phyloP scores from a whole-genome alignment of 257 asterid species.

The Ajuga chamaepitys region DNA sequence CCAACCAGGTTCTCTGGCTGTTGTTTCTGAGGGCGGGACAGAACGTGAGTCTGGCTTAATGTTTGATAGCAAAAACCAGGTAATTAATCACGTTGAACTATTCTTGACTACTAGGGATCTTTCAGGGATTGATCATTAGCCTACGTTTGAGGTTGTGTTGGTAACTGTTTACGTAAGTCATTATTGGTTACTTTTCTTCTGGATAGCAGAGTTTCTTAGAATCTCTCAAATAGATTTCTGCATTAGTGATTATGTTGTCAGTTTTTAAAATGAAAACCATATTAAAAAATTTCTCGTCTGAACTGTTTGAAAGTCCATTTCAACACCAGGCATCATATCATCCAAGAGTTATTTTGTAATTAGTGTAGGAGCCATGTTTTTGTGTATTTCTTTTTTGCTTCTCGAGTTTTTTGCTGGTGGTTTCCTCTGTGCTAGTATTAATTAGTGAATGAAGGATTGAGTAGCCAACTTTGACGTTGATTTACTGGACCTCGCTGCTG shows the following conservation, averaged over 20 bases:
- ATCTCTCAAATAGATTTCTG: not conserved
- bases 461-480: not conserved
- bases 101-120: conserved; percentile 37
- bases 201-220: not conserved
- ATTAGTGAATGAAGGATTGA: not conserved
- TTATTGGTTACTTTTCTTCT: not conserved
- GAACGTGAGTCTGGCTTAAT: conserved; percentile 33
- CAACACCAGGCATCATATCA: not conserved
- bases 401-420: not conserved
- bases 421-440: not conserved
- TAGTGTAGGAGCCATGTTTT: not conserved
- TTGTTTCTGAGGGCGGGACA: conserved; percentile 34
- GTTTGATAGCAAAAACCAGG: conserved; percentile 59
- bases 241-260: not conserved
- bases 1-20: conserved; percentile 34
- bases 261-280: not conserved
- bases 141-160: conserved; percentile 12
- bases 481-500: not conserved
- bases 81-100: conserved; percentile 22
- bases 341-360: not conserved
- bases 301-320: conserved; percentile 1
- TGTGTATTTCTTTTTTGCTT: not conserved
- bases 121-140: conserved; percentile 40
- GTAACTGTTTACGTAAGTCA: conserved; percentile 9
- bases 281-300: not conserved